Percentiles rank a stretch among this genome's conserved stretches.
Evolutionary conservation across 495 filamentous ascomycete species (phyloP).

Genomic region (Penicillium tannophilum): DNA sequence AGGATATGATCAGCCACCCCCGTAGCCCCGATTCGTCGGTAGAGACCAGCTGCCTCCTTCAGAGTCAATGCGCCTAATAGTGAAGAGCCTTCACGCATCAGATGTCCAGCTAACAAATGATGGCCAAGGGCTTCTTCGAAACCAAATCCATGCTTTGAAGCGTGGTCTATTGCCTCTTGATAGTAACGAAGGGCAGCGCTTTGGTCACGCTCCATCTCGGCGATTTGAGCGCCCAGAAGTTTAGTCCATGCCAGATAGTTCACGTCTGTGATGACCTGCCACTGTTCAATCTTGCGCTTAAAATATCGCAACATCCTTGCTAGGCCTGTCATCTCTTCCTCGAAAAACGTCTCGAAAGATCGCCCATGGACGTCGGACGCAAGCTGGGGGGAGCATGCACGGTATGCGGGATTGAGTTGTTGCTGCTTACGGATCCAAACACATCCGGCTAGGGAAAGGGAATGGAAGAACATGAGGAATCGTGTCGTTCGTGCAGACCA

Average conservation of each 20-base stretch:
- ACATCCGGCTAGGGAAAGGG: slow-evolving; percentile 46
- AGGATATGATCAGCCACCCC: slow-evolving; percentile 8
- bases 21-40: slow-evolving; percentile 6
- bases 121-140: slow-evolving; percentile 78
- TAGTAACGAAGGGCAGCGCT: slow-evolving; percentile 62
- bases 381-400: slow-evolving; percentile 1
- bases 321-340: slow-evolving; percentile 43
- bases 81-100: slow-evolving; percentile 48
- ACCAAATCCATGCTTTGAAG: slow-evolving; percentile 54
- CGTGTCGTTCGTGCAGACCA: slow-evolving; percentile 70
- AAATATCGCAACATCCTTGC: slow-evolving; percentile 56
- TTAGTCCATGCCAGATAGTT: slow-evolving; percentile 66
- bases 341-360: slow-evolving; percentile 30
- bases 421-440: slow-evolving; percentile 10
- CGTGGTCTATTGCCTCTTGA: slow-evolving; percentile 74
- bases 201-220: slow-evolving; percentile 62
- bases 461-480: slow-evolving; percentile 67
- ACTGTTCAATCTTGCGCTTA: slow-evolving; percentile 63
- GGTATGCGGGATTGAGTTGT: background rate
- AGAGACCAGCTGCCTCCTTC: slow-evolving; percentile 8
- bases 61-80: slow-evolving; percentile 3
- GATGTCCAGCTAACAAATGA: slow-evolving; percentile 68
- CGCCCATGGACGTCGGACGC: slow-evolving; percentile 52
- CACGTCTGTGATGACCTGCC: slow-evolving; percentile 63
- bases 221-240: slow-evolving; percentile 68